Conservation (phyloP, 2,329 filamentous ascomycete species). For the Fusarium lyarnte region DNA sequence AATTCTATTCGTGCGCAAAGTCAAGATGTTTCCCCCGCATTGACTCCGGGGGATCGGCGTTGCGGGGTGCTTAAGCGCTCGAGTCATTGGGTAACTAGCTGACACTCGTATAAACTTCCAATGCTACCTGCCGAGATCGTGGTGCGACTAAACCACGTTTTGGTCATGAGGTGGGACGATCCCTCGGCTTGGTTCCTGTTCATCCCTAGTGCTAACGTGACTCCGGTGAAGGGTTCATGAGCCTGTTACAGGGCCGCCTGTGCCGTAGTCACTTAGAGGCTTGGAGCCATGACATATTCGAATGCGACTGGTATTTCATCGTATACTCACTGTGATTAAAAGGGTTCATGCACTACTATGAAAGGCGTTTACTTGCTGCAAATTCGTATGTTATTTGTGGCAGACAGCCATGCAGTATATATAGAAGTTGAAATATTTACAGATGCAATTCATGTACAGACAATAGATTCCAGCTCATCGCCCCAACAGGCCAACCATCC, state of each 20-base stretch:
- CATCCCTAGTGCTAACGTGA: not conserved
- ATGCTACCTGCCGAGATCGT: not conserved
- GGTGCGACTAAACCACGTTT: not conserved
- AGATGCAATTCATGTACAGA: constrained; percentile 5
- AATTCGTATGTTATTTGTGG: not conserved
- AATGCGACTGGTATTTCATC: fast-evolving
- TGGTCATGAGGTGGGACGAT: not conserved
- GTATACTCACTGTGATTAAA: fast-evolving
- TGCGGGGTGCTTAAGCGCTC: constrained; percentile 27
- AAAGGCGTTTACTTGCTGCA: fast-evolving
- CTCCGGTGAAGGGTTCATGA: not conserved
- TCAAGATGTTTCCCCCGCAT: not conserved
- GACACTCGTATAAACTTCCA: not conserved
- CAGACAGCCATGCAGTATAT: not conserved
- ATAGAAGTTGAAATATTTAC: constrained; percentile 7
- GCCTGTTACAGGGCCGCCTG: too few species aligned
- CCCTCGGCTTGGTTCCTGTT: not conserved
- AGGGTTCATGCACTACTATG: fast-evolving
- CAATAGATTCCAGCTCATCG: not conserved
- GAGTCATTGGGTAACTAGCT: not conserved
- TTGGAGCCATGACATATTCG: not conserved
- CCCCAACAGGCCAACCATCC: fast-evolving
- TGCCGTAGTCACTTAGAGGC: not conserved
- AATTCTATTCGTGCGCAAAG: constrained; percentile 24
- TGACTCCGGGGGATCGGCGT: constrained; percentile 15